Conservation (phyloP, 805 yeast genomes). For the Pichia scutulata region DNA sequence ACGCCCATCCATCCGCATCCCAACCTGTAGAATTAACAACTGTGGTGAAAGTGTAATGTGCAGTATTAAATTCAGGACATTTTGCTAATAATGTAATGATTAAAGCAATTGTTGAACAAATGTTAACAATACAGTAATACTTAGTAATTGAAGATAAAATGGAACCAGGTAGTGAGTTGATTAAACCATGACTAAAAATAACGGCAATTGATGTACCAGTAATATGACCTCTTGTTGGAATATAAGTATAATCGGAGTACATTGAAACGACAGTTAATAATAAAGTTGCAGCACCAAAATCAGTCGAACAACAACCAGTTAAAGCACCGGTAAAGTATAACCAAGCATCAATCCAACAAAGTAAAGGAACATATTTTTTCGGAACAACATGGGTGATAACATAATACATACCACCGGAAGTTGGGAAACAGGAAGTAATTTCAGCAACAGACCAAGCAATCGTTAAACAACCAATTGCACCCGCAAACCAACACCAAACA, state of each 20-base stretch:
- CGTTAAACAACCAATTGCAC: constrained; percentile 45
- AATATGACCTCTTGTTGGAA: constrained; percentile 35
- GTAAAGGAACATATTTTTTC: constrained; percentile 39
- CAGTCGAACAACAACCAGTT: constrained; percentile 45
- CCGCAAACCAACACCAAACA: constrained; percentile 57
- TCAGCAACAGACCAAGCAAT: constrained; percentile 47
- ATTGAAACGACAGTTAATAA: constrained; percentile 39
- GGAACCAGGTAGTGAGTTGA: constrained; percentile 46
- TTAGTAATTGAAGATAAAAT: constrained; percentile 44
- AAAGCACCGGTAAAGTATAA: constrained; percentile 42
- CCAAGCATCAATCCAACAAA: constrained; percentile 50
- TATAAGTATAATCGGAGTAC: constrained; percentile 30
- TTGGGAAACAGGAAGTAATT: constrained; percentile 44
- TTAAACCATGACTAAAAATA: constrained; percentile 38
- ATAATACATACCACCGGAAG: constrained; percentile 46
- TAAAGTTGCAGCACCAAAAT: constrained; percentile 45
- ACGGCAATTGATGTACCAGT: constrained; percentile 48
- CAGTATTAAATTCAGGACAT: constrained; percentile 40
- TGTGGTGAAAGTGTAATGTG: constrained; percentile 39
- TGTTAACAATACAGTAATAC: constrained; percentile 41
- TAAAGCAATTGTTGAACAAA: constrained; percentile 41
- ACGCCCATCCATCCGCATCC: constrained; percentile 47
- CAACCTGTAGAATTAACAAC: constrained; percentile 44
- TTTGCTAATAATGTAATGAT: constrained; percentile 48
- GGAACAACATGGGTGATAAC: constrained; percentile 43